Evolutionary conservation across 116 monocot species (phyloP), one percentile per base, ranked within the genome.

Genomic region (Thalassia testudinum): DNA sequence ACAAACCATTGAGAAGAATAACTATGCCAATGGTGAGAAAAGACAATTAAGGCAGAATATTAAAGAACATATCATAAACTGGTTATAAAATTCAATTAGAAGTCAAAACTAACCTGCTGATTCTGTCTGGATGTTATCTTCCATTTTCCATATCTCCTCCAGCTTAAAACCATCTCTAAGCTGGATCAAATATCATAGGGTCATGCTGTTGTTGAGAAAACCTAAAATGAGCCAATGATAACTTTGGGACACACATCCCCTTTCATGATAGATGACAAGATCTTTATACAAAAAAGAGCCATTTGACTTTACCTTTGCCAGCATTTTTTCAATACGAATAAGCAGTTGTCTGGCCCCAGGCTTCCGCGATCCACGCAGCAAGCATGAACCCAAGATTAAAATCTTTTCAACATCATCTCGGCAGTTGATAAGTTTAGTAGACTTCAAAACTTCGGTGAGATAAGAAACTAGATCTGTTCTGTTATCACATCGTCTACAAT

Each of bases 401-500:
- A 81, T 66, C 44, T 62, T 78, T 42, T 71, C 73, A 54, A 71
- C 58, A 50, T 78, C 76, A 48, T 73, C 76, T 13, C 30, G 24
- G 13, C 72, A 73, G n/a, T 73, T 66, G 52, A 75, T 40, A 68
- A 65, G 65, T 60, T 71, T 45, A 61, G 72, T 78, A 45, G 43
- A 57, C 58, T 56, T 57, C 30, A 73, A 42, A 47, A 78, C 43
- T 43, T 63, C 66, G 0, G 20, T 37, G 25, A 85, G 66, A 66
- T 85, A 78, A 1, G 62, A 27, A 52, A 85, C 47, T 17, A 91
- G 77, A 47, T 91, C 85, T 34, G 66, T 66, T 66, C 57, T 91
- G 55, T 71, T 78, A 58, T 91, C 91, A 45, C 91, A 91, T 21
- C 73, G 62, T 54, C 85, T 72, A 50, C 91, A 91, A 57, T 69